A percentile compares a stretch with the other conserved stretches of the same genome.
Conservation (phyloP, 805 yeast genomes). For the Zygoascus bituminiphila region DNA sequence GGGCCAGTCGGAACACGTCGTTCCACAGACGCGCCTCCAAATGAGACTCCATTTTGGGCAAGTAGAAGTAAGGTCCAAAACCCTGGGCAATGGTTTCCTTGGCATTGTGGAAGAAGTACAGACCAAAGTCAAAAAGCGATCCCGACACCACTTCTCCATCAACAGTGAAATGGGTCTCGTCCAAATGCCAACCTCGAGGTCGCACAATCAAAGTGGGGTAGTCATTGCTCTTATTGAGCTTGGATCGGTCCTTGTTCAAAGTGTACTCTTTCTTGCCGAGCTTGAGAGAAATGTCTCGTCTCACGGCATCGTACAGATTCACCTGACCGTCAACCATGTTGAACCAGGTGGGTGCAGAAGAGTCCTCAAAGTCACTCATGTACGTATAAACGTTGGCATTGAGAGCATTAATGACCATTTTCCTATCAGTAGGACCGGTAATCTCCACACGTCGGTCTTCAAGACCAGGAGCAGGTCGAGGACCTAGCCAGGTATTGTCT, state of each 20-base stretch:
- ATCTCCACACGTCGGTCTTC: conserved; percentile 67
- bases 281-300: conserved; percentile 41
- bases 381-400: conserved; percentile 63
- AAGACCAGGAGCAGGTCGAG: conserved; percentile 58
- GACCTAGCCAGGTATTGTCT: conserved; percentile 64
- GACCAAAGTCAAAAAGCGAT: conserved; percentile 59
- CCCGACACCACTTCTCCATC: conserved; percentile 65
- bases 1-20: conserved; percentile 56
- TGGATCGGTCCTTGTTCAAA: conserved; percentile 40
- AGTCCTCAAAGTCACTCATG: conserved; percentile 72
- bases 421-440: conserved; percentile 70
- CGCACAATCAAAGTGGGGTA: conserved; percentile 47
- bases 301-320: conserved; percentile 60
- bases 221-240: conserved; percentile 29
- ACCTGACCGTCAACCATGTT: conserved; percentile 63
- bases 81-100: conserved; percentile 48
- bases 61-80: conserved; percentile 62
- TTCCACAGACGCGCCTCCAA: conserved; percentile 71
- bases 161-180: conserved; percentile 54
- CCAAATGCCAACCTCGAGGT: conserved; percentile 68
- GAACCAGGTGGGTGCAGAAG: conserved; percentile 63
- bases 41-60: conserved; percentile 73
- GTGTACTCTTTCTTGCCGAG: conserved; percentile 38
- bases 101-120: conserved; percentile 65
- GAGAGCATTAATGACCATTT: conserved; percentile 68